Conservation (phyloP, 148 eudicot species). For the Rhododendron mucronatum region DNA sequence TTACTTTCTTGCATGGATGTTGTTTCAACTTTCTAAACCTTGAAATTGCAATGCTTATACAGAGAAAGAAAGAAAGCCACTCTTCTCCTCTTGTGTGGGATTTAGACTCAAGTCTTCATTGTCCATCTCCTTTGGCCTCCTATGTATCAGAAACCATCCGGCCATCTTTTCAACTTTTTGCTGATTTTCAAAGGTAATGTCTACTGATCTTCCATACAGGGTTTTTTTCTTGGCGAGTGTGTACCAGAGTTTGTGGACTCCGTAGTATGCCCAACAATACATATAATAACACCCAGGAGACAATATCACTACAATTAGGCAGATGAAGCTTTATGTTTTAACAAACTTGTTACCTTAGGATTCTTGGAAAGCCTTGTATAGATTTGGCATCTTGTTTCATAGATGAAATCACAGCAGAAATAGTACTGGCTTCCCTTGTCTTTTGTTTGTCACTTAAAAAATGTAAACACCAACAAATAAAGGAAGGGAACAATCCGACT, state of each 20-base stretch:
- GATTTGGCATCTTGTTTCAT: not conserved
- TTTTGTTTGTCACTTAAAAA: not conserved
- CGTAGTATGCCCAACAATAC: not conserved
- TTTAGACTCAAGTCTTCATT: conserved; percentile 81
- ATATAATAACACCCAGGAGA: not conserved
- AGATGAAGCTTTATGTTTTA: not conserved
- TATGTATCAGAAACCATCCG: conserved; percentile 67
- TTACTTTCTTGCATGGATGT: not conserved
- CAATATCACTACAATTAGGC: not conserved
- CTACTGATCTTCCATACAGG: not conserved
- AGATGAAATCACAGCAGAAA: not conserved
- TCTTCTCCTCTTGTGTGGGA: conserved; percentile 78
- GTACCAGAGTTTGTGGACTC: not conserved
- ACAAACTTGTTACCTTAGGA: conserved; percentile 1
- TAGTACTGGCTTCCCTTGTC: not conserved
- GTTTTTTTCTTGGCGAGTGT: not conserved
- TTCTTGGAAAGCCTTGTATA: not conserved
- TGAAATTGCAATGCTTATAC: conserved; percentile 14
- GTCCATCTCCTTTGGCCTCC: conserved; percentile 61
- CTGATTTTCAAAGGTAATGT: conserved; percentile 74
- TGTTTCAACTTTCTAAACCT: not conserved
- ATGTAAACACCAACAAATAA: no score
- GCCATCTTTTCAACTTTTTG: conserved; percentile 77
- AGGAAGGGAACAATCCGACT: not conserved
- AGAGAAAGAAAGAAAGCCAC: conserved; percentile 49